phyloP scores from a whole-genome alignment of 2,329 filamentous ascomycete species.

The Trichoderma oligosporum region DNA sequence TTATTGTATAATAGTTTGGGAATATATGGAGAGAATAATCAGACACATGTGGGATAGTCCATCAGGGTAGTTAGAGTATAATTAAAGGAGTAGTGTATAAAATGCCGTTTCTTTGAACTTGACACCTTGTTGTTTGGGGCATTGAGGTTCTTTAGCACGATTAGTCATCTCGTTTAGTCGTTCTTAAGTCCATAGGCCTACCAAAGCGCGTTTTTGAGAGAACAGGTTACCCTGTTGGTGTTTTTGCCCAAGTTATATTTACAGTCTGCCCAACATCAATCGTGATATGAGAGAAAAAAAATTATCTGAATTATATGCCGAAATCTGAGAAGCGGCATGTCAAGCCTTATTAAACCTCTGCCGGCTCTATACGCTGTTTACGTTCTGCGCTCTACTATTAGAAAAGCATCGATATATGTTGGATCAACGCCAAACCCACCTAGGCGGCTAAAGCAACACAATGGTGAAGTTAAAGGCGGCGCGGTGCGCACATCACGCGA shows the following conservation, averaged over 20 bases:
- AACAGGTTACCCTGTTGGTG: neutral
- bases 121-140: too few species aligned
- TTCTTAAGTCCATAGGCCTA: too few species aligned
- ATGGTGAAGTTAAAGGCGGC: slow-evolving; percentile 77
- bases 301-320: neutral
- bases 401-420: slow-evolving; percentile 72
- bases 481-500: slow-evolving; percentile 69
- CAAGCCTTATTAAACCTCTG: slow-evolving; percentile 54
- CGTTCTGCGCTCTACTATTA: slow-evolving; percentile 76
- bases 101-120: neutral
- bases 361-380: slow-evolving; percentile 94
- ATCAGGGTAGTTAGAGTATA: neutral
- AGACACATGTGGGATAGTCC: neutral
- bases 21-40: neutral
- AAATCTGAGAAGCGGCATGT: slow-evolving; percentile 34
- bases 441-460: slow-evolving; percentile 84
- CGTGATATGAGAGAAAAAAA: neutral
- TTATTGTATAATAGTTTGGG: neutral
- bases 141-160: too few species aligned
- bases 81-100: neutral
- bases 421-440: slow-evolving; percentile 88
- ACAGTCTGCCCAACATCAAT: neutral
- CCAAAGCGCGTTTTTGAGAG: neutral
- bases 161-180: neutral
- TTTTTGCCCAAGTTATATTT: neutral